Conservation (phyloP, 2,329 filamentous ascomycete genomes). For the Alternaria alternata region DNA sequence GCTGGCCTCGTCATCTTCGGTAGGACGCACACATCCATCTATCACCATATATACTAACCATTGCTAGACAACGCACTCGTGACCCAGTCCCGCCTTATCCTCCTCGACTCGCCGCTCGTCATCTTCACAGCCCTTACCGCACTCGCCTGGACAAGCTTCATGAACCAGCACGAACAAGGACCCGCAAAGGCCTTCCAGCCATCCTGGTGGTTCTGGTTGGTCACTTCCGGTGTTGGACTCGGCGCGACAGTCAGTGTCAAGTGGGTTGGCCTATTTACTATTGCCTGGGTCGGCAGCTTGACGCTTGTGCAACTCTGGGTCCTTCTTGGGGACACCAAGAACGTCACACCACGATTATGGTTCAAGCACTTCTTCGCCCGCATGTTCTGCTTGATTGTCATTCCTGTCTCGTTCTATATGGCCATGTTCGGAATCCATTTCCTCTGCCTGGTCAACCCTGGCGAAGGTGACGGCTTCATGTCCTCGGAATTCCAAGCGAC, state of each 20-base stretch:
- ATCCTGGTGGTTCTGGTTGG: conserved; percentile 98
- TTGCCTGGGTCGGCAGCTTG: conserved; percentile 94
- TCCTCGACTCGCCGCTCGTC: conserved; percentile 94
- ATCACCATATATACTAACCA: conserved; percentile 26
- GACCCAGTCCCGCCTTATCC: conserved; percentile 92
- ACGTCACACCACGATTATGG: conserved; percentile 84
- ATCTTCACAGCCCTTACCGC: conserved; percentile 92
- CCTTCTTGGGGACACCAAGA: conserved; percentile 85
- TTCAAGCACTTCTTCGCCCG: conserved; percentile 94
- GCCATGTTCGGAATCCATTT: conserved; percentile 98
- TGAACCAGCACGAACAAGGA: conserved; percentile 94
- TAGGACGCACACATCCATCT: conserved; percentile 51
- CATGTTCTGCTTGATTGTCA: conserved; percentile 87
- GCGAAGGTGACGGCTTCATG: conserved; percentile 99
- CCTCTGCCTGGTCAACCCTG: conserved; percentile 88
- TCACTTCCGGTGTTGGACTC: conserved; percentile 82
- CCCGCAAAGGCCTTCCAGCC: conserved; percentile 85
- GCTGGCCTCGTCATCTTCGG: conserved; percentile 90
- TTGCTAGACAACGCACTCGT: conserved; percentile 86
- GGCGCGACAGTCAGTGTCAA: conserved; percentile 95
- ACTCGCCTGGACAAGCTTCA: conserved; percentile 89
- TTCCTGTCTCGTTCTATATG: conserved; percentile 91
- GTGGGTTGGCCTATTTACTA: conserved; percentile 98
- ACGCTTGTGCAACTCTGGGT: conserved; percentile 95
- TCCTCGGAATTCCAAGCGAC: conserved; percentile 99